Base-by-base conservation (phyloP, 805 yeast species). In the Pichia nanzhaoensis region DNA sequence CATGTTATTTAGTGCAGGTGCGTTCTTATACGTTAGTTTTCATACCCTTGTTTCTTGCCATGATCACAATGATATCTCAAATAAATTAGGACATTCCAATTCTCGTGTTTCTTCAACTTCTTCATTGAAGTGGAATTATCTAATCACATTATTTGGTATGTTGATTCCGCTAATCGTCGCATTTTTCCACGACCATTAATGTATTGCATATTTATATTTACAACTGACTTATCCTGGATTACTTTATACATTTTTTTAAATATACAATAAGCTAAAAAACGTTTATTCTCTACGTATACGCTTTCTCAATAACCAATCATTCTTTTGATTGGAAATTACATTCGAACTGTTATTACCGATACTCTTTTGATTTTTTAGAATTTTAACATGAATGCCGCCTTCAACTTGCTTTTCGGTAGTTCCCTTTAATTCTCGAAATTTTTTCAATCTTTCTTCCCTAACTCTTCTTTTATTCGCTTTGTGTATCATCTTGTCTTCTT, bases 21-120 rank as follows among this genome's bases (percentile, higher is more conserved):
- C 88, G 1, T 84, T 84, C 55, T 57, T 83, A 21, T 84, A 74
- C 54, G 86, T 84, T 31, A 84, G 87, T 10, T 68, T 78, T 51
- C 86, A 84, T 55, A 76, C 82, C 3, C 69, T 80, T 66, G 63
- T 67, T 9, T 41, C 48, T 7, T 36, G 45, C 34, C 45, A 74
- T 66, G 37, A 50, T 13, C 39, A 43, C 27, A 40, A 42, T 14
- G 28, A 42, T 6, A 34, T 38, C 18, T 12, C 24, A 1, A 19
- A 22, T 22, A 19, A 17, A 36, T 4, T 16, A 18, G 41, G 13
- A n/a, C 16, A n/a, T 10, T 8, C 7, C 4, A 16, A 17, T 13
- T 10, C 34, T 13, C 12, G 14, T 14, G 5, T 13, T 5, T 30
- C 28, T 10, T 16, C 18, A 14, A 7, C n/a, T 10, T 37, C 32